These are phyloP conservation scores for Ceratocystis huliohia DNA, from an alignment of 2,329 filamentous ascomycete genomes.

Conservation along the genomic window DNA sequence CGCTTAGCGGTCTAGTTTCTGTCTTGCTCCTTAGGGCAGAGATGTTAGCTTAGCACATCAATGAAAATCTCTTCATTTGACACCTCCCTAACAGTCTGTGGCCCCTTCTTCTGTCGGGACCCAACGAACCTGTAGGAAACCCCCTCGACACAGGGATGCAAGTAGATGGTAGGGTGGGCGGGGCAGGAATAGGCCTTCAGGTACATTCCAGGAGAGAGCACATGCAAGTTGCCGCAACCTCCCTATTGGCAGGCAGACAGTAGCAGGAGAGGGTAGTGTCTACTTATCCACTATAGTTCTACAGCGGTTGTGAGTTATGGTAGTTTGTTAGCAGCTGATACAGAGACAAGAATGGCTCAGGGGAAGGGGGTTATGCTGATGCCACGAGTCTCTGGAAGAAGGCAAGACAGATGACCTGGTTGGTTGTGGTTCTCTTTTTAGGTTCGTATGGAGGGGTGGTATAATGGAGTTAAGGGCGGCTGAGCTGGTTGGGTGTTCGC, in stretches of 20 bases:
- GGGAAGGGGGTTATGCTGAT: neutral
- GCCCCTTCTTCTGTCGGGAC: neutral
- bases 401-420: neutral
- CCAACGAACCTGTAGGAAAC: neutral
- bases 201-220: neutral
- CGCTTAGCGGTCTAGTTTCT: too few species aligned
- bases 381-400: neutral
- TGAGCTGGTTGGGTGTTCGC: too few species aligned
- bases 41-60: neutral
- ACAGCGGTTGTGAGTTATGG: neutral
- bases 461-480: too few species aligned
- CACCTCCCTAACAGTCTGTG: neutral
- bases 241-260: neutral
- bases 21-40: too few species aligned
- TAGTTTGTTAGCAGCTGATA: constrained; percentile 3
- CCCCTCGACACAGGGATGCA: neutral
- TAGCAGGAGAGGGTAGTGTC: neutral
- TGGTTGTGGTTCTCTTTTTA: neutral
- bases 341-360: constrained; percentile 2
- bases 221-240: neutral
- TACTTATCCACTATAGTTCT: neutral
- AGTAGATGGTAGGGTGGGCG: neutral
- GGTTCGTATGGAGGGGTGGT: neutral
- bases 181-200: neutral
- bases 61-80: neutral